Evolutionary conservation across 495 filamentous ascomycete species (phyloP).

Genomic region (Neurospora africana): DNA sequence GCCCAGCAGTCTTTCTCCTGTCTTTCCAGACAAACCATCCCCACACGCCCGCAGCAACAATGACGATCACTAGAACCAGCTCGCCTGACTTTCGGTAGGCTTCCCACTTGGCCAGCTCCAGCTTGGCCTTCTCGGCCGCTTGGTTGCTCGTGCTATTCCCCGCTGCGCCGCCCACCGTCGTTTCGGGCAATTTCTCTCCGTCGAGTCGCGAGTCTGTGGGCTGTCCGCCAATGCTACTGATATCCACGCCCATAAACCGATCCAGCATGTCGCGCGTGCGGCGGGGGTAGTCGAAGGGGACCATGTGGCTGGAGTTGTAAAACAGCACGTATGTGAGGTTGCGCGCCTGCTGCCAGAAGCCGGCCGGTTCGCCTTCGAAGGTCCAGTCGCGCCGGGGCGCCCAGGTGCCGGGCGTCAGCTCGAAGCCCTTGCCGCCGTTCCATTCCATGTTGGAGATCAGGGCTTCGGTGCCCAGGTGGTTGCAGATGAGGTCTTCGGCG

Average conservation of each 20-base stretch:
- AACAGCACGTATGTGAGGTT: constrained; percentile 94
- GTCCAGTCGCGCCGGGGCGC: constrained; percentile 88
- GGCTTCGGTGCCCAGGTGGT: constrained; percentile 88
- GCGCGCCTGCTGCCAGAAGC: constrained; percentile 85
- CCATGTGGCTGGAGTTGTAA: constrained; percentile 95
- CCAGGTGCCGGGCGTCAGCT: constrained; percentile 80
- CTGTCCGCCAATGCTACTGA: constrained; percentile 74
- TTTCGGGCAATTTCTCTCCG: constrained; percentile 77
- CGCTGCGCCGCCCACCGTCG: constrained; percentile 63
- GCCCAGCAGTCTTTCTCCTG: constrained; percentile 39
- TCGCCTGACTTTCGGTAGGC: constrained; percentile 90
- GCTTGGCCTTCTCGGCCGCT: constrained; percentile 58
- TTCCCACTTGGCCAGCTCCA: constrained; percentile 80
- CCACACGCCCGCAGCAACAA: constrained; percentile 66
- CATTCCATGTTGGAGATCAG: constrained; percentile 86
- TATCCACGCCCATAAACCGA: constrained; percentile 89
- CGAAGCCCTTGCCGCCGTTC: constrained; percentile 84
- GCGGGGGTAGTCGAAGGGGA: constrained; percentile 84
- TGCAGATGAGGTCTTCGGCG: constrained; percentile 91
- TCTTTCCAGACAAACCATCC: constrained; percentile 80
- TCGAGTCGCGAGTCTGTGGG: constrained; percentile 82
- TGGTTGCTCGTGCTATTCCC: constrained; percentile 68
- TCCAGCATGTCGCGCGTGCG: constrained; percentile 93
- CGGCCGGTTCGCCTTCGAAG: constrained; percentile 83
- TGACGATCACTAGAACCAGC: constrained; percentile 76